phyloP scores from a whole-genome alignment of 2,329 filamentous ascomycete species.

The Pezicula radicicola region DNA sequence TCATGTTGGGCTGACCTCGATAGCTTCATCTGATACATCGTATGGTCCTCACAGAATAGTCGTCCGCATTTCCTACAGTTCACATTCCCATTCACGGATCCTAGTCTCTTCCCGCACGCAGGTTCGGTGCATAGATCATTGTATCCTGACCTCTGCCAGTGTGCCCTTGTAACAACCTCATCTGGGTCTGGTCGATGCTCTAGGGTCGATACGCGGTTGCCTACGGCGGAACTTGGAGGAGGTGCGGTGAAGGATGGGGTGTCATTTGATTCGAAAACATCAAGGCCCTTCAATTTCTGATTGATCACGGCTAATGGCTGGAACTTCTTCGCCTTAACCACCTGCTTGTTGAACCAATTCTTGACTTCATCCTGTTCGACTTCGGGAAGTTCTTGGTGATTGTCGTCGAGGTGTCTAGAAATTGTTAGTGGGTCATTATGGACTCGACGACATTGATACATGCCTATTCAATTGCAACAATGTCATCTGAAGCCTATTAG shows the following conservation, averaged over 20 bases:
- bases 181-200: slow-evolving; percentile 65
- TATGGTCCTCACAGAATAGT: slow-evolving; percentile 95
- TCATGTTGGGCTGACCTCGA: slow-evolving; percentile 87
- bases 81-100: slow-evolving; percentile 76
- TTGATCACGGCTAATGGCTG: slow-evolving; percentile 72
- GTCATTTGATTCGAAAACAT: slow-evolving; percentile 74
- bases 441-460: slow-evolving; percentile 20
- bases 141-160: slow-evolving; percentile 79
- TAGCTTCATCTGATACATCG: slow-evolving; percentile 99
- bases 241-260: slow-evolving; percentile 35
- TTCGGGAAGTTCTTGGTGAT: slow-evolving; percentile 69
- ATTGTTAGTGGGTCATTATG: slow-evolving; percentile 10
- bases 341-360: slow-evolving; percentile 75
- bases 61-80: slow-evolving; percentile 93
- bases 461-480: slow-evolving; percentile 86
- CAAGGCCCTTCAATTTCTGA: slow-evolving; percentile 71
- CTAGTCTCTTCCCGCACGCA: slow-evolving; percentile 75
- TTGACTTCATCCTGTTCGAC: slow-evolving; percentile 74
- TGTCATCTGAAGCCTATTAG: slow-evolving; percentile 63
- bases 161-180: slow-evolving; percentile 79
- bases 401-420: slow-evolving; percentile 67
- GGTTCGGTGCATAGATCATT: slow-evolving; percentile 86
- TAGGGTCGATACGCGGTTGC: slow-evolving; percentile 29
- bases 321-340: slow-evolving; percentile 72
- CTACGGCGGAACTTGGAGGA: slow-evolving; percentile 31